phyloP scores from a whole-genome alignment of 192 early-diverging fungal species.

The Funneliformis mosseae region DNA sequence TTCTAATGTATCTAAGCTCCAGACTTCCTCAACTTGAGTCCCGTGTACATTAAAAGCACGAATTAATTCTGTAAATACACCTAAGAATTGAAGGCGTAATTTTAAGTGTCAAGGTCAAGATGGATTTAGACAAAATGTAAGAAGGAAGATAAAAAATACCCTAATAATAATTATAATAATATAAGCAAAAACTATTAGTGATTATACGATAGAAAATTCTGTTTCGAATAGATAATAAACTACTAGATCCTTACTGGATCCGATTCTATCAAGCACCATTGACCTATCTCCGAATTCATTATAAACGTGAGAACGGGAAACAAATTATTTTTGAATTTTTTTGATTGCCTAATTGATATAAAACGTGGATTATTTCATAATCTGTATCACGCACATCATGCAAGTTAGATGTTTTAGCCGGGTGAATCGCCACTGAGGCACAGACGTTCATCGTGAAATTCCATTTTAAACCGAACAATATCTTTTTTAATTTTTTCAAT shows the following conservation, averaged over 20 bases:
- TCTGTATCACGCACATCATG: too few relatives aligned
- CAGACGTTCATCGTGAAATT: too few relatives aligned
- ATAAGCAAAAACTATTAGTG: not conserved
- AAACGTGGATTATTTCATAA: too few relatives aligned
- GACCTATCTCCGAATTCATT: constrained; percentile 61
- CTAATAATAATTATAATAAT: not conserved
- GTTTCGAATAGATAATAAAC: not conserved
- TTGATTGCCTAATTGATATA: not conserved
- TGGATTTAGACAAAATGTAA: not conserved
- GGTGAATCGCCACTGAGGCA: too few relatives aligned
- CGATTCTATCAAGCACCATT: constrained; percentile 87
- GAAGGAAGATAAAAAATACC: not conserved
- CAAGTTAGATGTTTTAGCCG: too few relatives aligned
- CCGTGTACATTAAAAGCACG: constrained; percentile 70
- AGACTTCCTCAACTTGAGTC: constrained; percentile 80
- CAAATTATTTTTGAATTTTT: not conserved
- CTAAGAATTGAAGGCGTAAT: constrained; percentile 32
- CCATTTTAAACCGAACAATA: too few relatives aligned
- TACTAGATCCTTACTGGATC: constrained; percentile 61
- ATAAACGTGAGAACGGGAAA: not conserved
- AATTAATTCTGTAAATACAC: constrained; percentile 84
- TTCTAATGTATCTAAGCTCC: constrained; percentile 69
- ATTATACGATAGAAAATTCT: not conserved
- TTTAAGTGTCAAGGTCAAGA: not conserved
- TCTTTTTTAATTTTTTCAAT: too few relatives aligned